Evolutionary conservation across 495 filamentous ascomycete genomes (phyloP), one percentile per base, ranked within the genome.

Genomic region (Hypoxylon crocopeplum): DNA sequence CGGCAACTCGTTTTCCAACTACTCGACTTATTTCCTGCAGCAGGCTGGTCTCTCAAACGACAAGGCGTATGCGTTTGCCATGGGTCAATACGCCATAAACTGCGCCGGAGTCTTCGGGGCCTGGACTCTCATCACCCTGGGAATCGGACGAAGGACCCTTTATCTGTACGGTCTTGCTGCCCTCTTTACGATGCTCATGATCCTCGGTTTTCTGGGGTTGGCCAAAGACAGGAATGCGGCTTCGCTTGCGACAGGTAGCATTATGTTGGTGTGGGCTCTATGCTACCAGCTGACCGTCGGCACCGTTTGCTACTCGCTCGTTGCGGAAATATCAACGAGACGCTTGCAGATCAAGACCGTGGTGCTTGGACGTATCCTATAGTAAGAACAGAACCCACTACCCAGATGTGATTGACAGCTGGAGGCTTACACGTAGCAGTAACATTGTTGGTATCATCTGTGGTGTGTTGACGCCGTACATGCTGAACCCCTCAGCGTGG

Each of bases 1-100:
- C 55, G 90, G 90, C 38, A 90, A 89, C 69, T 84, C 87, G 1
- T 92, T 95, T 70, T 88, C 84, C 47, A 88, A 89, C 61, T 94
- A 91, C 69, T 88, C 86, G 8, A 92, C 88, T 13, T 81, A 92
- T 66, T 94, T 93, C 75, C 74, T 91, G 41, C 75, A 86, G 55
- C 86, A 89, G 61, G 90, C 90, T 2, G 90, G 90, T 0, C 78
- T 92, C 2, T 59, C 67, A 25, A 64, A 77, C 3, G 68, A 74
- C 17, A 80, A 81, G 22, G 81, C 90, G 0, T 92, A 89, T 59
- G 74, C 82, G 36, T 87, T 93, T 59, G 84, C 87, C 16, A 78
- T 92, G 51, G 88, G 88, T 13, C 86, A 89, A 69, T 91, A 91
- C 67, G 84, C 77, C 5, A 88, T 93, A 48, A 89, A 89, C 74